Evolutionary conservation across 257 asterid species (phyloP).

Genomic region (Forsythia viridissima): DNA sequence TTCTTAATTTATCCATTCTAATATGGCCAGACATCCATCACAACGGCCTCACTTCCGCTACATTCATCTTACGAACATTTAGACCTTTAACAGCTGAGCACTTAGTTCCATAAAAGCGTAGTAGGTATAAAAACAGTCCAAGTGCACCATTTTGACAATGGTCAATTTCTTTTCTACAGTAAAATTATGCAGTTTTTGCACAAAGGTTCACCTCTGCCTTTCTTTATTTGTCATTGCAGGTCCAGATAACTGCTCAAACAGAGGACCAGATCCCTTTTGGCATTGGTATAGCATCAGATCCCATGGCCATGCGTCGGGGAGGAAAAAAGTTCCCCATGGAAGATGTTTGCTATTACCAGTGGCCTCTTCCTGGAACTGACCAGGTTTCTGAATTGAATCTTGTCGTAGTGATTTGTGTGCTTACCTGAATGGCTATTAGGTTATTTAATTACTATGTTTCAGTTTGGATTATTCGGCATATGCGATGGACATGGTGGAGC

Average conservation of each 20-base stretch:
- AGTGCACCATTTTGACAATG: neutral
- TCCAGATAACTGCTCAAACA: constrained; percentile 54
- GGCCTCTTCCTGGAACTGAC: constrained; percentile 88
- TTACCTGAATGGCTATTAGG: constrained; percentile 19
- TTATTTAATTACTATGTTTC: constrained; percentile 32
- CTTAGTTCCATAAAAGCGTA: neutral
- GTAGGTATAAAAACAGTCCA: neutral
- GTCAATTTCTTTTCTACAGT: neutral
- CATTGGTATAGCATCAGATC: constrained; percentile 81
- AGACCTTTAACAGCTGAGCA: neutral
- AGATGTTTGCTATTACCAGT: constrained; percentile 79
- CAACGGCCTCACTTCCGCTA: neutral
- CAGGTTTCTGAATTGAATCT: constrained; percentile 53
- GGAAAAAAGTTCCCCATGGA: constrained; percentile 87
- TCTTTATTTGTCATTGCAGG: constrained; percentile 43
- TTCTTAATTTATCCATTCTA: neutral
- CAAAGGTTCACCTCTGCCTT: neutral
- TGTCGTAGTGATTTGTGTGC: constrained; percentile 17
- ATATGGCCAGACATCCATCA: neutral
- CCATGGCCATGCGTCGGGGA: constrained; percentile 89
- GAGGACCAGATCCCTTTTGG: constrained; percentile 70
- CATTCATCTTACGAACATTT: neutral
- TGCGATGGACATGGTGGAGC: constrained; percentile 97
- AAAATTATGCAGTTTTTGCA: constrained; percentile 18
- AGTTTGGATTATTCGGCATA: constrained; percentile 87